Conservation (phyloP, 768 basidiomycete species). For the Lanmaoa pseudosensibilis region DNA sequence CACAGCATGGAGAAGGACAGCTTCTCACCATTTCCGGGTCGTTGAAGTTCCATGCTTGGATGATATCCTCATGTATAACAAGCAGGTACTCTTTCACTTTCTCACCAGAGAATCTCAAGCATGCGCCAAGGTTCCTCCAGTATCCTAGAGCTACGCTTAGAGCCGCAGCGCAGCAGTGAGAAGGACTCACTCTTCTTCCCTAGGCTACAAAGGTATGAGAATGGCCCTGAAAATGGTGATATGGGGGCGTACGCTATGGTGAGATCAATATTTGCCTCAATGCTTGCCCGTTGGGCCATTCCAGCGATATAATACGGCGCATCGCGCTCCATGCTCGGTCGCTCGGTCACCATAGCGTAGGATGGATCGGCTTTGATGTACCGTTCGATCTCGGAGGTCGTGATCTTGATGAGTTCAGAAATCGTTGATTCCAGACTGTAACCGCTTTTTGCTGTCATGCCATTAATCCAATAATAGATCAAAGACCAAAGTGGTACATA, state of each 20-base stretch:
- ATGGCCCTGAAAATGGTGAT: neutral
- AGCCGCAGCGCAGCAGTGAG: neutral
- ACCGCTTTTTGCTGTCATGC: neutral
- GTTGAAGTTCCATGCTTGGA: neutral
- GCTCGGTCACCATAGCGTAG: too few species aligned
- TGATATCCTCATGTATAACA: neutral
- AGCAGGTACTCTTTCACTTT: neutral
- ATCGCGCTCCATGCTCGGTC: neutral
- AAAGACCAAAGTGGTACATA: neutral
- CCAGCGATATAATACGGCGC: neutral
- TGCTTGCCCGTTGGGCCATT: neutral
- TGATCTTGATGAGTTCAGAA: neutral
- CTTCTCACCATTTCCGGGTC: neutral
- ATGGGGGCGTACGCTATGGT: neutral
- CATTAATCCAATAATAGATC: neutral
- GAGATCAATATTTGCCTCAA: neutral
- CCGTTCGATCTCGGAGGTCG: neutral
- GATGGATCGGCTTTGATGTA: neutral
- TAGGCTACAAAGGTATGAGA: neutral
- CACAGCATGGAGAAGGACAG: too few species aligned
- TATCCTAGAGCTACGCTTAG: neutral
- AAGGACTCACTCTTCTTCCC: neutral
- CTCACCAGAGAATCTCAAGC: neutral
- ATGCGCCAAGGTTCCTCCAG: neutral
- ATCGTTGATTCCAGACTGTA: neutral